These are phyloP conservation scores for Rhizopogon rudus DNA, from an alignment of 768 basidiomycete genomes.

Conservation along the genomic window DNA sequence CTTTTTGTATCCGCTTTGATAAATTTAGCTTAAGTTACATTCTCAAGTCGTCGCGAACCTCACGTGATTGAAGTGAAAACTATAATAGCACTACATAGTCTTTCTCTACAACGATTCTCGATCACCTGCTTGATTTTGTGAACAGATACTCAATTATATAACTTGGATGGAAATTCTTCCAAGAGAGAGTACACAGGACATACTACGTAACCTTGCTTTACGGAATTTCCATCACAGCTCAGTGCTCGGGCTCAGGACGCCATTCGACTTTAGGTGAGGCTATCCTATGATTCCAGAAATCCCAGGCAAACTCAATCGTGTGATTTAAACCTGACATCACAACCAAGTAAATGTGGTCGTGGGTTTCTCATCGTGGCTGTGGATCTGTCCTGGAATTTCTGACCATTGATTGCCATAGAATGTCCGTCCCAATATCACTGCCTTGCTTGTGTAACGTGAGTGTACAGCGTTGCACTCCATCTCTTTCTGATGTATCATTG, in stretches of 20 bases:
- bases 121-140: too few species aligned
- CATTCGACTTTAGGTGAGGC: background rate
- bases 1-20: too few species aligned
- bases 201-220: too few species aligned
- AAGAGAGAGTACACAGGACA: background rate
- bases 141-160: background rate
- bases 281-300: too few species aligned
- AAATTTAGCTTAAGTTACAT: too few species aligned
- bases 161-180: background rate
- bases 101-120: too few species aligned
- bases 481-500: background rate
- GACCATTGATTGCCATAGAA: constrained; percentile 3
- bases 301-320: background rate
- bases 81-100: too few species aligned
- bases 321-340: background rate
- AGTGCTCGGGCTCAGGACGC: background rate
- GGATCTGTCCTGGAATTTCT: background rate
- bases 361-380: constrained; percentile 13
- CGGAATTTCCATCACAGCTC: background rate
- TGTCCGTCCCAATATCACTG: background rate
- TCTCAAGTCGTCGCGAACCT: background rate
- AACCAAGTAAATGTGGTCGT: background rate
- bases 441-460: constrained; percentile 12
- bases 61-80: background rate
- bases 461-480: background rate